Evolutionary conservation across 306 rosid genomes (phyloP), one percentile per base, ranked within the genome.

Genomic region (Hippophae gyantsensis): DNA sequence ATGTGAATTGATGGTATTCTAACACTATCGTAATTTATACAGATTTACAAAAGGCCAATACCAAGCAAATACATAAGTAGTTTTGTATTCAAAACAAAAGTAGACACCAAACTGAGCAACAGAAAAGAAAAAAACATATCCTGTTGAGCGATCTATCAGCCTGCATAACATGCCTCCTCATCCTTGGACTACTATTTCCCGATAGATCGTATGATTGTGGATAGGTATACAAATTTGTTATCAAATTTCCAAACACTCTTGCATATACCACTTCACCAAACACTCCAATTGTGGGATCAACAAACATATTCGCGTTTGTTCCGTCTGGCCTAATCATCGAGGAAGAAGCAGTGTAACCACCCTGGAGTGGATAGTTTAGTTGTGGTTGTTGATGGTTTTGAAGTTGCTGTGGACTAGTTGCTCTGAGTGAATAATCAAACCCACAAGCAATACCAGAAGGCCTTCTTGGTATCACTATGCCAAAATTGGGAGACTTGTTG

Each of bases 241-340:
- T 52, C 12, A 77, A 75, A 69, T 85, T 75, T 12, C 95, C 90
- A 52, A 84, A 87, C 64, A 87, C 76, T 58, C 97, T 82, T 7
- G 80, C 86, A 48, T 90, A 82, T 25, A 90, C 63, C 86, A 74
- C 71, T 72, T 78, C 89, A 12, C 96, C 96, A 10, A 81, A 75
- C 50, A 58, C 76, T 62, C 95, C 92, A 2, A 65, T 62, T 18
- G 83, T 32, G 9, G 65, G 38, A 32, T 32, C 38, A 32, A 32
- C 38, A 32, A 32, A 32, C 38, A 32, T 32, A 32, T 32, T 32
- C 38, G 23, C 23, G 23, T 18, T 56, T 6, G 80, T 60, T 26
- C 73, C 70, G 10, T 67, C 72, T 1, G 82, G 64, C 66, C 58
- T 50, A 2, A 72, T 56, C 78, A 72, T 65, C 1, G 87, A 61